These are phyloP conservation scores for Limtongozyma cylindracea DNA, from an alignment of 805 yeast genomes.

Conservation along the genomic window DNA sequence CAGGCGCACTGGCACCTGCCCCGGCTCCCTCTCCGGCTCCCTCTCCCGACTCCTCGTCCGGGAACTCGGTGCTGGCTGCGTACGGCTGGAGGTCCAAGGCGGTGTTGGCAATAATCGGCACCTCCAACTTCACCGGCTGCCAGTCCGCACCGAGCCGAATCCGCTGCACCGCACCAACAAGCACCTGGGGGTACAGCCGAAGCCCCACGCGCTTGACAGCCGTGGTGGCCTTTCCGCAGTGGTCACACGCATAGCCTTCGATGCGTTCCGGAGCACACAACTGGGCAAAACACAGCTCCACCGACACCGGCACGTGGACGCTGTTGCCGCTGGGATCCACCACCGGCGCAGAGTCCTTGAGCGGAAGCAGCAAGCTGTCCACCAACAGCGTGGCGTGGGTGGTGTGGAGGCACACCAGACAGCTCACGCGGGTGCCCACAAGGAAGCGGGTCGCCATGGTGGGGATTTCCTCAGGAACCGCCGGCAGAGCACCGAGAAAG, in stretches of 20 bases:
- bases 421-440: slow-evolving; percentile 33
- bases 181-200: slow-evolving; percentile 38
- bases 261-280: slow-evolving; percentile 24
- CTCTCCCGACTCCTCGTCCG: too few relatives aligned
- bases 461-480: slow-evolving; percentile 2
- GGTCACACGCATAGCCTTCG: slow-evolving; percentile 34
- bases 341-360: slow-evolving; percentile 14
- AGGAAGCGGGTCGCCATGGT: slow-evolving; percentile 30
- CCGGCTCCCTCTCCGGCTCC: too few relatives aligned
- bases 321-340: slow-evolving; percentile 18
- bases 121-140: slow-evolving; percentile 68
- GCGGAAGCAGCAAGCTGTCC: slow-evolving; percentile 40
- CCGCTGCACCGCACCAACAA: slow-evolving; percentile 54
- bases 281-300: slow-evolving; percentile 20
- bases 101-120: slow-evolving; percentile 33
- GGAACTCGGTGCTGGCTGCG: too few relatives aligned
- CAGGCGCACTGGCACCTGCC: neutral
- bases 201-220: slow-evolving; percentile 19
- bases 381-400: slow-evolving; percentile 25
- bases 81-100: slow-evolving; percentile 17
- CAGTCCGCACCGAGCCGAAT: slow-evolving; percentile 70
- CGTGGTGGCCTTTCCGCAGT: slow-evolving; percentile 13
- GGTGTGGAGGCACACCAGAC: slow-evolving; percentile 33
- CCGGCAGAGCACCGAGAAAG: too few relatives aligned
- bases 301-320: slow-evolving; percentile 18